Evolutionary conservation across 2,329 filamentous ascomycete species (phyloP), one percentile per base, ranked within the genome.

Genomic region (Epichloe gansuensis): DNA sequence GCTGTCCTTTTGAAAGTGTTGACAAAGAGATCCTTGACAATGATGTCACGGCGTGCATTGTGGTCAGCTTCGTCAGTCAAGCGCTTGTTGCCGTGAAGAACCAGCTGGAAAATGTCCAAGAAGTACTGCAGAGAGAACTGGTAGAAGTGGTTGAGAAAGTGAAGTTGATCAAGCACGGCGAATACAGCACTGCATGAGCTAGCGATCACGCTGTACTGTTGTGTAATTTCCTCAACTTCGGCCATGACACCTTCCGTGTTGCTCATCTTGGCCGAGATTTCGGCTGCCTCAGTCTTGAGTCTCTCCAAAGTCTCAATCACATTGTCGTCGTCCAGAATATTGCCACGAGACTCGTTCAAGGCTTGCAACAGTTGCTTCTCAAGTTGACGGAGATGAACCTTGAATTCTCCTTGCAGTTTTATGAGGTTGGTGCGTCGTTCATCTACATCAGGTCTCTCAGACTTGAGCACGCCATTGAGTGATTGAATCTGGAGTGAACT

Each of bases 81-180:
- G 54, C 81, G 82, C 62, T 84, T 83, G 68, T 94, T 94, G 53
- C 81, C 78, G 59, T 85, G 85, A 40, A 98, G 77, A 7, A 98
- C 93, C 5, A 85, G 82, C 65, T 95, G 87, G 78, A 98, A 98
- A 60, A 98, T 98, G 66, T 96, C 87, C 51, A 95, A 80, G 71
- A 98, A 98, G 71, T 95, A 98, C 68, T 96, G 90, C 54, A 98
- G 77, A 39, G 93, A 98, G 76, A 98, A 98, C 66, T 97, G 94
- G 69, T 98, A 98, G 71, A 97, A 97, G 74, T 97, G 93, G 68
- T 98, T 96, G 66, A 98, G 84, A 65, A 96, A 94, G 69, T 97
- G 91, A 53, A 98, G 80, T 68, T 98, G 91, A 71, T 98, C 94
- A 55, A 98, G 75, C 13, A 98, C 87, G 35, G 94, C 89, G 66